Evolutionary conservation across 805 yeast genomes (phyloP).

Genomic region (Torulaspora gathmanii): DNA sequence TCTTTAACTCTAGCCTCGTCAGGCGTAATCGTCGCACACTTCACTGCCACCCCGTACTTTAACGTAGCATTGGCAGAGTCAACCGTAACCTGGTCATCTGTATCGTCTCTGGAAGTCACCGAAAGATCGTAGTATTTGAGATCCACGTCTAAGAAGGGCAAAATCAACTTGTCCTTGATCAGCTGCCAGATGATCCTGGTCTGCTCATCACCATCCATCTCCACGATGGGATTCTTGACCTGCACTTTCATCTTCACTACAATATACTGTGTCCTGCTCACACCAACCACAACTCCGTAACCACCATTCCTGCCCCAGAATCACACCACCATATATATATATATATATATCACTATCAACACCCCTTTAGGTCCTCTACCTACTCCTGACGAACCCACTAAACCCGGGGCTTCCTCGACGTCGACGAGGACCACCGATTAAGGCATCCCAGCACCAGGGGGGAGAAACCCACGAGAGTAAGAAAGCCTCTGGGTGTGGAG

Average conservation of each 20-base stretch:
- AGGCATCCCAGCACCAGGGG: neutral
- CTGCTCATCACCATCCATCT: conserved; percentile 97
- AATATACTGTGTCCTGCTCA: neutral
- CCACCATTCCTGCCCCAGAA: neutral
- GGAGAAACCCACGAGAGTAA: neutral
- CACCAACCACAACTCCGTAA: neutral
- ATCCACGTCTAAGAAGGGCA: conserved; percentile 82
- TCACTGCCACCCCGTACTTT: conserved; percentile 87
- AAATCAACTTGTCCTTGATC: conserved; percentile 79
- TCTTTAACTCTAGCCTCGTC: conserved; percentile 94
- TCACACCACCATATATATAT: neutral
- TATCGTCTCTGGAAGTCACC: conserved; percentile 77
- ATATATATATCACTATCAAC: neutral
- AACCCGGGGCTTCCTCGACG: neutral
- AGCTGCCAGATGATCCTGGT: conserved; percentile 93
- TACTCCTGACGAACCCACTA: neutral
- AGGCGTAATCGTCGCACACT: conserved; percentile 98
- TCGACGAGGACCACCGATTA: neutral
- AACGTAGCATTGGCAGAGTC: conserved; percentile 89
- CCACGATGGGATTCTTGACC: conserved; percentile 87
- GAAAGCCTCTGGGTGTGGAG: neutral
- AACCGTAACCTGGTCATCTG: conserved; percentile 80
- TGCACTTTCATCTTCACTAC: conserved; percentile 49
- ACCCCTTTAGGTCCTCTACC: neutral
- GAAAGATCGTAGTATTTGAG: conserved; percentile 89